A percentile compares a stretch with the other conserved stretches of the same genome.
phyloP scores from a whole-genome alignment of 2,329 filamentous ascomycete genomes.

The Dactylonectria macrodidyma region DNA sequence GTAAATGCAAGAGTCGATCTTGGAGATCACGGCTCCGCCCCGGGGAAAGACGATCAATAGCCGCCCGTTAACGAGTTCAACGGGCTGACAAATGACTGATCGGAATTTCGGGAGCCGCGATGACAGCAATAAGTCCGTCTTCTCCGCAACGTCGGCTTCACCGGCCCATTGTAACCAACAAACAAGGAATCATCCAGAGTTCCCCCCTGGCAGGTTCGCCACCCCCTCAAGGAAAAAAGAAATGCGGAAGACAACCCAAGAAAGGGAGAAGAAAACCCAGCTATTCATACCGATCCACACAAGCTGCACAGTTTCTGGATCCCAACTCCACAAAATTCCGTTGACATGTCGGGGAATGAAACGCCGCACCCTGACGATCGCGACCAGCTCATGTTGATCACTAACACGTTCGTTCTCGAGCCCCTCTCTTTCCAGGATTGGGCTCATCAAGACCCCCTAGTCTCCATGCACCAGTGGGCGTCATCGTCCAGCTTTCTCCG shows the following conservation, averaged over 20 bases:
- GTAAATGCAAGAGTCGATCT: not conserved
- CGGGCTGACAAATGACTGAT: not conserved
- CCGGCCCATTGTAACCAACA: not conserved
- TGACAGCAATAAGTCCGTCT: not conserved
- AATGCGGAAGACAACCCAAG: not conserved
- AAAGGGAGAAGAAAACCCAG: not conserved
- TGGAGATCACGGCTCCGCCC: not conserved
- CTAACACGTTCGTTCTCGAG: not conserved
- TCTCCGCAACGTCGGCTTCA: not conserved
- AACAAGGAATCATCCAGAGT: not conserved
- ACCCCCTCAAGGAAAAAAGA: not conserved
- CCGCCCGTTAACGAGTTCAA: not conserved
- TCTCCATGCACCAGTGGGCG: slow-evolving; percentile 1
- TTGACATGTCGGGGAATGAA: slow-evolving; percentile 10
- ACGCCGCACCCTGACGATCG: slow-evolving; percentile 17
- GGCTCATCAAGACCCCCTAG: not conserved
- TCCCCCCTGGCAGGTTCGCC: not conserved
- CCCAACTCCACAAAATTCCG: slow-evolving; percentile 11
- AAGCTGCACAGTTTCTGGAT: not conserved
- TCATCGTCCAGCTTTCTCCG: slow-evolving; percentile 1
- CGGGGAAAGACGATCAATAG: not conserved
- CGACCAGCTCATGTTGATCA: slow-evolving; percentile 7
- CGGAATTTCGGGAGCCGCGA: not conserved
- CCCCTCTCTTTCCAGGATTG: not conserved
- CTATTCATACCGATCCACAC: not conserved